Conservation (phyloP, 495 filamentous ascomycete genomes). For the Tuber calosporum region DNA sequence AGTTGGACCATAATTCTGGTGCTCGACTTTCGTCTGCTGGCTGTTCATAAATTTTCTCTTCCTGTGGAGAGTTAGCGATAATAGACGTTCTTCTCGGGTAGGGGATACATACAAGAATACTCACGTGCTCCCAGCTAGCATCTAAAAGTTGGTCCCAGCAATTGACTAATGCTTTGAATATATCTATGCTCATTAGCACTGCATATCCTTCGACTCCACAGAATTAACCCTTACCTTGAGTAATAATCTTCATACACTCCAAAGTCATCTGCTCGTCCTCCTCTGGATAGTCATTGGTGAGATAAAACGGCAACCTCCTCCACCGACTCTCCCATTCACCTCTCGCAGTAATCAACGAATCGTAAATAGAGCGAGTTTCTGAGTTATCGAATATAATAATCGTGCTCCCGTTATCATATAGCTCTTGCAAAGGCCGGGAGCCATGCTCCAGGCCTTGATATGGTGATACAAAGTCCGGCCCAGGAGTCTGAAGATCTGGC, state of each 20-base stretch:
- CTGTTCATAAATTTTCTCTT: conserved; percentile 54
- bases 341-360: conserved; percentile 50
- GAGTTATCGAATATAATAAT: conserved; percentile 54
- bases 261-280: conserved; percentile 43
- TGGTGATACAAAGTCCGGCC: conserved; percentile 34
- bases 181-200: conserved; percentile 36
- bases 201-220: not conserved
- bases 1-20: conserved; percentile 52
- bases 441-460: conserved; percentile 14
- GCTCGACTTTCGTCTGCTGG: conserved; percentile 53
- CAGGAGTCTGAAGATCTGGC: conserved; percentile 30
- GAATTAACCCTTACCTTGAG: conserved; percentile 28
- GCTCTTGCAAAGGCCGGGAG: conserved; percentile 30
- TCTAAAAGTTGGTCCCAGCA: conserved; percentile 49
- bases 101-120: conserved; percentile 37
- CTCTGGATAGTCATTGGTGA: conserved; percentile 37
- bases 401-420: conserved; percentile 50
- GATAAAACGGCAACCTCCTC: conserved; percentile 50
- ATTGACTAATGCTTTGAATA: conserved; percentile 48
- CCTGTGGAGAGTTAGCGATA: conserved; percentile 36
- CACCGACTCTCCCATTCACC: conserved; percentile 50
- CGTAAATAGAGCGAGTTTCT: conserved; percentile 44
- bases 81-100: not conserved
- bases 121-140: conserved; percentile 46
- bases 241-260: conserved; percentile 50